phyloP scores from a whole-genome alignment of 345 rosid genomes.

The Bruguiera sexangula region DNA sequence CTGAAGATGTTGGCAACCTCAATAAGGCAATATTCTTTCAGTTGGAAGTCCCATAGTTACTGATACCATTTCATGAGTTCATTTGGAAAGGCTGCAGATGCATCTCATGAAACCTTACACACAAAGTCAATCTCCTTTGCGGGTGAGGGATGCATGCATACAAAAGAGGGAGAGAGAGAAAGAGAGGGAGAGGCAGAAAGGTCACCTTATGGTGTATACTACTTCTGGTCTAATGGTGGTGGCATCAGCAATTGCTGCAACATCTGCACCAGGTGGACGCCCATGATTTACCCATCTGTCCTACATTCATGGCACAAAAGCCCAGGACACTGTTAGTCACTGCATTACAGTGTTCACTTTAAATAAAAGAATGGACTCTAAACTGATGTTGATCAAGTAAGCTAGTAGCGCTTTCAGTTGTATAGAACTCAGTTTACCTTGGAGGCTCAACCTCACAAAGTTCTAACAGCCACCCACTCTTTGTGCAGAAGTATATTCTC shows the following conservation, averaged over 20 bases:
- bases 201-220: constrained; percentile 56
- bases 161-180: not conserved
- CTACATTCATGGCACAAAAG: constrained; percentile 30
- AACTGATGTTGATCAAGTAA: constrained; percentile 11
- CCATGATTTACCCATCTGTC: constrained; percentile 70
- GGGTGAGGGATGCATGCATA: too few relatives aligned
- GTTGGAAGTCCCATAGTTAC: too few relatives aligned
- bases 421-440: constrained; percentile 38
- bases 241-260: constrained; percentile 54
- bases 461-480: constrained; percentile 50
- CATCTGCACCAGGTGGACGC: constrained; percentile 60
- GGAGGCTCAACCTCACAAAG: constrained; percentile 48
- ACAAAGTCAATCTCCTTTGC: too few relatives aligned
- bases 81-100: too few relatives aligned
- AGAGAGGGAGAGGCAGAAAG: not conserved
- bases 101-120: too few relatives aligned
- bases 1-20: too few relatives aligned
- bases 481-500: constrained; percentile 61
- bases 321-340: constrained; percentile 28
- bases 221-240: constrained; percentile 46
- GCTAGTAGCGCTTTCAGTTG: constrained; percentile 3
- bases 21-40: too few relatives aligned
- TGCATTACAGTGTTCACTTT: constrained; percentile 23
- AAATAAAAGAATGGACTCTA: constrained; percentile 16
- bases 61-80: too few relatives aligned